These are phyloP conservation scores for Cladorrhinum samala DNA, from an alignment of 495 filamentous ascomycete species.

Conservation along the genomic window DNA sequence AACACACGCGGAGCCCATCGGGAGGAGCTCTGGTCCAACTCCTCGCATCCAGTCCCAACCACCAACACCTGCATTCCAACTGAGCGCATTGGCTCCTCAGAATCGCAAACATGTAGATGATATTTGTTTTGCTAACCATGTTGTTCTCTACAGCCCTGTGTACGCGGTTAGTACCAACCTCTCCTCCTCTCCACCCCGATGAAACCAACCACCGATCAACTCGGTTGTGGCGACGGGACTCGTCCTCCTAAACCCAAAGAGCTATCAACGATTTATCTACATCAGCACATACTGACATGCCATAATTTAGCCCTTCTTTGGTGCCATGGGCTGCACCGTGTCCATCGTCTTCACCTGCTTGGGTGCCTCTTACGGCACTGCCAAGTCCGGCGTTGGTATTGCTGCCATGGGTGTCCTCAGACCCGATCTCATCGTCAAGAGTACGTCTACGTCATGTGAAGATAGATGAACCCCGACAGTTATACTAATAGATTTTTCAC, in stretches of 20 bases:
- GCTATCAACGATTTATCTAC: background rate
- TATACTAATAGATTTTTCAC: background rate
- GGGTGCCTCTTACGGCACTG: slow-evolving; percentile 95
- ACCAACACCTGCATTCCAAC: slow-evolving; percentile 18
- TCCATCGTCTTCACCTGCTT: slow-evolving; percentile 99
- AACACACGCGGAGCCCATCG: slow-evolving; percentile 10
- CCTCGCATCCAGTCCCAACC: slow-evolving; percentile 5
- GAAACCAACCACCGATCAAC: slow-evolving; percentile 2
- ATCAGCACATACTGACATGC: slow-evolving; percentile 5
- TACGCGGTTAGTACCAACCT: slow-evolving; percentile 87
- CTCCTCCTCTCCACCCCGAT: slow-evolving; percentile 11
- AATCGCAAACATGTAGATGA: background rate
- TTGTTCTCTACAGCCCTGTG: slow-evolving; percentile 64
- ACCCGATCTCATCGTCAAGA: slow-evolving; percentile 98
- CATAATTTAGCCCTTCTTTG: slow-evolving; percentile 81
- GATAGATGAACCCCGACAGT: too few species aligned
- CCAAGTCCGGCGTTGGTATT: slow-evolving; percentile 98
- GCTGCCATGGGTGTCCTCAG: slow-evolving; percentile 95
- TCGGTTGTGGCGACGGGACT: slow-evolving; percentile 4
- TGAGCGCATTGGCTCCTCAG: slow-evolving; percentile 1
- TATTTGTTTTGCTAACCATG: slow-evolving; percentile 17
- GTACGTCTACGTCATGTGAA: slow-evolving; percentile 50
- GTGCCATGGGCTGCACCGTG: slow-evolving; percentile 97
- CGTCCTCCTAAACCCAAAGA: too few species aligned
- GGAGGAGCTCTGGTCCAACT: slow-evolving; percentile 17